These are phyloP conservation scores for Boletus rex-veris DNA, from an alignment of 768 basidiomycete species.

Conservation along the genomic window DNA sequence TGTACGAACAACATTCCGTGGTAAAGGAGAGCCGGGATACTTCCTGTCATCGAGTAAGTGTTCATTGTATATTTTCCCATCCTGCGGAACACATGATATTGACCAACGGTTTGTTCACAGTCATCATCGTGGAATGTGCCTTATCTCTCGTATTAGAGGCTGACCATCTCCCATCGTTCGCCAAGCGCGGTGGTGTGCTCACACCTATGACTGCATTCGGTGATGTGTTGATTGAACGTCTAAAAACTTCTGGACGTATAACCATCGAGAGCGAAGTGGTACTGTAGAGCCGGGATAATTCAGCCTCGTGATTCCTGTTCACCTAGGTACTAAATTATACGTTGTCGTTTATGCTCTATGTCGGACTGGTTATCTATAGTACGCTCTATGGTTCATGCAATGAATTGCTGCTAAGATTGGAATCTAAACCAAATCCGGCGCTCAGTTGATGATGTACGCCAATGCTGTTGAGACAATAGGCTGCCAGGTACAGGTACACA, in stretches of 20 bases:
- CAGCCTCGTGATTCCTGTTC: background rate
- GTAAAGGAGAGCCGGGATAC: slow-evolving; percentile 79
- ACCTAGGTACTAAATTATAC: background rate
- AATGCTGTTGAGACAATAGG: background rate
- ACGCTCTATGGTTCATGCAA: background rate
- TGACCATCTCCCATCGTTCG: slow-evolving; percentile 54
- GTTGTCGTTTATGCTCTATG: background rate
- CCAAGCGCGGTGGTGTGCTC: slow-evolving; percentile 68
- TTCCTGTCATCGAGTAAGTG: slow-evolving; percentile 11
- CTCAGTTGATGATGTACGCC: background rate
- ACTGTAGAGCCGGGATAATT: slow-evolving; percentile 1
- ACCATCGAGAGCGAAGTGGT: slow-evolving; percentile 53
- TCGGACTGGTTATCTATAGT: background rate
- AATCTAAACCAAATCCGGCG: background rate
- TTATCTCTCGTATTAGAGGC: slow-evolving; percentile 61
- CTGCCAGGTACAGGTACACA: background rate
- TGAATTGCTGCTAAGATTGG: background rate
- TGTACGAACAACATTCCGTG: slow-evolving; percentile 60
- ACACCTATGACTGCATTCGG: slow-evolving; percentile 86
- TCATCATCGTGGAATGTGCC: slow-evolving; percentile 77
- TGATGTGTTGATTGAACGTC: slow-evolving; percentile 63
- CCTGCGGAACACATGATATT: background rate
- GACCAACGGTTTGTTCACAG: slow-evolving; percentile 33
- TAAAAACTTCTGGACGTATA: slow-evolving; percentile 56
- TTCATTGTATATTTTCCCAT: background rate